Conservation (phyloP, 352 stramenopile species). For the Globisporangium cylindrosporum region DNA sequence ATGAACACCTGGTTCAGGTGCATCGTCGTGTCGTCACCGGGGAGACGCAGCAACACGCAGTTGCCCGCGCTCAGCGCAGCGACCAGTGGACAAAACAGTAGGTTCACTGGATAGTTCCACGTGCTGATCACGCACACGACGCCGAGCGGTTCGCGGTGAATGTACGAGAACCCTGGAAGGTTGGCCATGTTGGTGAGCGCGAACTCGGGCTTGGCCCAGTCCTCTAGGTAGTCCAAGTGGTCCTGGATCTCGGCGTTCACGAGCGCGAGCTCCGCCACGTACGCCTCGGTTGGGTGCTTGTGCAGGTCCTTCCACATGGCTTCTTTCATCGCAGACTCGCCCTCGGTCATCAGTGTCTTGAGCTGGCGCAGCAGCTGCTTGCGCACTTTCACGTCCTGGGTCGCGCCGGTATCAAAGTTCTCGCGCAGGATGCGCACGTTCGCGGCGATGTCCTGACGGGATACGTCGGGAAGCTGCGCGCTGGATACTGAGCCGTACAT, state of each 20-base stretch:
- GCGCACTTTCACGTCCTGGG: slow-evolving; percentile 40
- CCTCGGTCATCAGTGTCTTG: slow-evolving; percentile 49
- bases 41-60: slow-evolving; percentile 91
- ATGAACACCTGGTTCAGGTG: slow-evolving; percentile 58
- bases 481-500: slow-evolving; percentile 26
- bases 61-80: slow-evolving; percentile 90
- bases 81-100: slow-evolving; percentile 76
- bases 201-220: slow-evolving; percentile 56
- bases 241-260: slow-evolving; percentile 70
- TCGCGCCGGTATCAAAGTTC: slow-evolving; percentile 47
- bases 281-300: slow-evolving; percentile 69
- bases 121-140: slow-evolving; percentile 89
- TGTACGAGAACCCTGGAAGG: slow-evolving; percentile 56
- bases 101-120: slow-evolving; percentile 92
- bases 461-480: slow-evolving; percentile 36
- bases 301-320: slow-evolving; percentile 68
- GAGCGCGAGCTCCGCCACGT: slow-evolving; percentile 44
- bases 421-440: slow-evolving; percentile 49
- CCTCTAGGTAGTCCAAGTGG: slow-evolving; percentile 64
- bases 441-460: slow-evolving; percentile 43
- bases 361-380: slow-evolving; percentile 48
- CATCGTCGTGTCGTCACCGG: slow-evolving; percentile 80
- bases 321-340: slow-evolving; percentile 37
- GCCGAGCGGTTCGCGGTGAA: slow-evolving; percentile 68
- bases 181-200: slow-evolving; percentile 51